These are phyloP conservation scores for Moelleriella libera DNA, from an alignment of 2,329 filamentous ascomycete species.

Conservation along the genomic window DNA sequence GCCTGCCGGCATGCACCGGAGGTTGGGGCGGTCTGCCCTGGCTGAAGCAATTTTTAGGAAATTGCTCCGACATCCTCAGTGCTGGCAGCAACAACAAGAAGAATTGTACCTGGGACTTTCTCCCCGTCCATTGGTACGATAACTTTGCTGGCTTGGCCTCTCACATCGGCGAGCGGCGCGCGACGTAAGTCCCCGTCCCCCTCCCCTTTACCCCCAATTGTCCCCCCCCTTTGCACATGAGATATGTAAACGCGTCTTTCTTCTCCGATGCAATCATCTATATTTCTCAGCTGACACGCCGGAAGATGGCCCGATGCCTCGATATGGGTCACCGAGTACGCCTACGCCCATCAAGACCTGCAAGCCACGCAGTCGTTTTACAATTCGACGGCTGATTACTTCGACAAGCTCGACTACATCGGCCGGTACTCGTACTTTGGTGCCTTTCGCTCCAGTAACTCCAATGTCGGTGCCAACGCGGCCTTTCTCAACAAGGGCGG, in stretches of 20 bases:
- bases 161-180: constrained; percentile 41
- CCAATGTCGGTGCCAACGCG: constrained; percentile 61
- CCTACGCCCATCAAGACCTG: constrained; percentile 42
- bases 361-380: constrained; percentile 48
- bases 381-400: constrained; percentile 50
- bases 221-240: background rate
- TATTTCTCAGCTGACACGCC: background rate
- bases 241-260: too few species aligned
- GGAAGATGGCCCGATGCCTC: constrained; percentile 41
- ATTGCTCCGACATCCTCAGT: constrained; percentile 46
- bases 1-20: constrained; percentile 58
- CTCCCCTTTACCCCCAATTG: background rate
- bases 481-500: constrained; percentile 57
- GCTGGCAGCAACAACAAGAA: constrained; percentile 13
- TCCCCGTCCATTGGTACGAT: constrained; percentile 56
- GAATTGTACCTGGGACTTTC: constrained; percentile 49
- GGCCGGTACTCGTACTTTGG: constrained; percentile 65
- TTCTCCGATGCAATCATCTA: background rate
- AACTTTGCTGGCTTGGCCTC: constrained; percentile 54
- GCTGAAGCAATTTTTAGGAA: constrained; percentile 50
- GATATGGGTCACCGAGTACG: constrained; percentile 74
- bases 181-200: constrained; percentile 14
- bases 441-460: constrained; percentile 52
- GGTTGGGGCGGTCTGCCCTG: constrained; percentile 45
- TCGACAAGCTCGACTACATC: constrained; percentile 44